Evolutionary conservation across 2,329 filamentous ascomycete genomes (phyloP), one percentile per base, ranked within the genome.

Genomic region (Ceratocystis cacaofunesta): DNA sequence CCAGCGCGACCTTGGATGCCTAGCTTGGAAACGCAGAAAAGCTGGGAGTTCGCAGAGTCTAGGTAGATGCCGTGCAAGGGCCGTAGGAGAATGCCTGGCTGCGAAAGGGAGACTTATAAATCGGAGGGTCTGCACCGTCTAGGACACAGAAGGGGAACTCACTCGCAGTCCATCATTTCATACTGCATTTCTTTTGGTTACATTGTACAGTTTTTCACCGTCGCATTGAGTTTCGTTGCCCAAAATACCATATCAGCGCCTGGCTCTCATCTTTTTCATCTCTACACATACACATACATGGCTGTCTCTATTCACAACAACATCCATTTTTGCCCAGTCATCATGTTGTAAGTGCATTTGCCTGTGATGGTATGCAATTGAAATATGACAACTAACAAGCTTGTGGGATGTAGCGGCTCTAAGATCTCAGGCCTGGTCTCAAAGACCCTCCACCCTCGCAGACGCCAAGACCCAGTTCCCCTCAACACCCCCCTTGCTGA

Each of bases 331-430:
- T 25, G 4, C 22, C 44, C 30, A 32, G 6, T 15, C 55, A 44
- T 28, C 28, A 67, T 67, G 66, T 52, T 65, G 66, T 67, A 65
- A 52, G 66, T 67, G 48, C 41, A 32, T 3, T 32, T 5, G 43
- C 4, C 8, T n/a, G 22, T 12, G 15, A 36, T 41, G 8, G 19
- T 0, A n/a, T 22, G 41, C n/a, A 57, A 25, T 15, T 25, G 25
- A 32, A 30, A 17, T 30, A 19, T 41, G 36, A 22, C n/a, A 36
- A 44, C 65, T 25, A 60, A 55, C 32, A 60, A 30, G 4, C 17
- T 6, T 46, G 15, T 10, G 50, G 28, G 46, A 19, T 25, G 41
- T 22, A 66, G 65, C 17, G 30, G 44, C 55, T 41, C 57, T 4
- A 66, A 64, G 32, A 46, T 66, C 22, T 55, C 60, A 22, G 44